Evolutionary conservation across 305 asterid species (phyloP).

Genomic region (Fraxinus baroniana): DNA sequence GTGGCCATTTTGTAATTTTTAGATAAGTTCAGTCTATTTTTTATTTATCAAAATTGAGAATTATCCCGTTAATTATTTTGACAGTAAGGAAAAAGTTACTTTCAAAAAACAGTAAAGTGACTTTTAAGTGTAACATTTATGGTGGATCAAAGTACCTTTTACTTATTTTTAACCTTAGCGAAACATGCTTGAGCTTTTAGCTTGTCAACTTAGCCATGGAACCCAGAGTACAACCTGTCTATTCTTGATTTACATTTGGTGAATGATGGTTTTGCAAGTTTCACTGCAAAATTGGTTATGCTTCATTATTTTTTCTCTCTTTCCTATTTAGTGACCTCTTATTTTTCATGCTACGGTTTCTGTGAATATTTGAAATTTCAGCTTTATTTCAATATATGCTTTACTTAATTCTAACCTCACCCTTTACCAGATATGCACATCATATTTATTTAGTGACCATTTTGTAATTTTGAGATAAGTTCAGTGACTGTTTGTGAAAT

Average conservation of each 20-base stretch:
- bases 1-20: too few species aligned
- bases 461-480: too few species aligned
- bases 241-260: not conserved
- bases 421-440: not conserved
- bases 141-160: not conserved
- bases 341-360: not conserved
- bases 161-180: not conserved
- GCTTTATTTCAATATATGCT: not conserved
- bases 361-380: not conserved
- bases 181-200: not conserved
- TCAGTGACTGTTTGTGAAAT: too few species aligned
- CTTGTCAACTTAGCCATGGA: not conserved
- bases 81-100: not conserved
- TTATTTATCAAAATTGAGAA: not conserved
- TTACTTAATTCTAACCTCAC: not conserved
- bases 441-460: not conserved
- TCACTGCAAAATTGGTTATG: not conserved
- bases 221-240: not conserved
- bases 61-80: not conserved
- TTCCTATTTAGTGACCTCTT: not conserved
- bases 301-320: not conserved
- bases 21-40: not conserved
- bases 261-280: not conserved
- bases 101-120: not conserved
- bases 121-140: not conserved